Evolutionary conservation across 2,329 filamentous ascomycete genomes (phyloP), one percentile per base, ranked within the genome.

Genomic region (Pleomassaria siparia): DNA sequence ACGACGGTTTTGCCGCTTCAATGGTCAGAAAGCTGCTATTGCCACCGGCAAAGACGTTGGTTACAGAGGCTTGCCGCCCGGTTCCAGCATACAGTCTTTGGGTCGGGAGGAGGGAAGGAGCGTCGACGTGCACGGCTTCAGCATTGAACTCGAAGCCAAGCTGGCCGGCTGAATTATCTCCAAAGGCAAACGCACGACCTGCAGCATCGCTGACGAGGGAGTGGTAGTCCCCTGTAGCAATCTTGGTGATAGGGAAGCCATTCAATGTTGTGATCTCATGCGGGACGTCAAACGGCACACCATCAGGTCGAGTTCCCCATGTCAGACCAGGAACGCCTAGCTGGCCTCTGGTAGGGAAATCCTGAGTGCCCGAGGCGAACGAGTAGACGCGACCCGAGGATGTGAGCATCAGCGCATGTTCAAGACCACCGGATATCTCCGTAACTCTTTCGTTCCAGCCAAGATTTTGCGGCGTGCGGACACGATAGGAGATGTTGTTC

Each of bases 141-240:
- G 80, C 67, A 40, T 84, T 83, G 44, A 81, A 82, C 42, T 89
- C 83, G 59, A 92, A 84, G n/a, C 92, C 92, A 3, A 97, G 79
- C 70, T 97, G 94, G n/a, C 94, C 94, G 35, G 83, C 82, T 0
- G 85, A 85, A 72, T 97, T 97, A 70, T 97, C 91, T 29, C 94
- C 94, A 73, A 95, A 97, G 6, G 85, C 79, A 69, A 94, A 96
- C 13, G 94, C 80, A 13, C 84, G 82, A 13, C 92, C 92, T 43
- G 86, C 78, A 50, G 82, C 81, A 64, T 92, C 89, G 13, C 91
- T 78, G 0, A 84, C 88, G 1, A 95, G 74, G 3, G 90, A 95
- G 72, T 99, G 94, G 56, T 86, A 84, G 64, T 96, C 91, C 20
- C 94, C 94, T 1, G 89, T 76, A 1, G 92, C 91, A 48, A 97